A percentile compares a stretch with the other conserved stretches of the same genome.
These are phyloP conservation scores for Lolium rigidum DNA, from an alignment of 176 grass and related monocot genomes.

Conservation along the genomic window DNA sequence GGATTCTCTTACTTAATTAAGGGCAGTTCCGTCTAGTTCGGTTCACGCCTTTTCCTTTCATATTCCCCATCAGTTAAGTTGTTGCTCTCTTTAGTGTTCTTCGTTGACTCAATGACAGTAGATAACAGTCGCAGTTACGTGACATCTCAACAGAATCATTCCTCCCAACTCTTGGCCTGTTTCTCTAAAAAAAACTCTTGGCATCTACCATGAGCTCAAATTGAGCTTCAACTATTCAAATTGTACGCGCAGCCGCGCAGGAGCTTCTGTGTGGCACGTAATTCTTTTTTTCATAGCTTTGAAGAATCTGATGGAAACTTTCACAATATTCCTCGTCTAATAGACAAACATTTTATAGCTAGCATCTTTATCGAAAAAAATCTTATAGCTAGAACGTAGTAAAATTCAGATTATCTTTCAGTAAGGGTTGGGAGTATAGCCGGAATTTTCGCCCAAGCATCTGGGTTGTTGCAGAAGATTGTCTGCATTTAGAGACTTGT, in stretches of 20 bases:
- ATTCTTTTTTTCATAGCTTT: background rate
- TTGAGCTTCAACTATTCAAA: background rate
- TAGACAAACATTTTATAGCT: no score
- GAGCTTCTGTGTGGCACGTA: background rate
- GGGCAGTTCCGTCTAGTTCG: background rate
- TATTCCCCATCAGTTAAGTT: background rate
- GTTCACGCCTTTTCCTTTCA: background rate
- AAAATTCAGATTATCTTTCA: background rate
- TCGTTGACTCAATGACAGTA: slow-evolving; percentile 32
- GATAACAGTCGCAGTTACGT: slow-evolving; percentile 19
- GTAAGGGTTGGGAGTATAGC: background rate
- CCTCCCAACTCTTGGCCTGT: slow-evolving; percentile 44
- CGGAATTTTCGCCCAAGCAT: background rate
- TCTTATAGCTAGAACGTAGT: no score
- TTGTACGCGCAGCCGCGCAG: background rate
- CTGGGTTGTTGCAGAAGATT: slow-evolving; percentile 12
- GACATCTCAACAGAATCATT: slow-evolving; percentile 63
- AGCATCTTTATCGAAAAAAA: no score
- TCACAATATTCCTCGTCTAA: background rate
- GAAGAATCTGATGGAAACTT: slow-evolving; percentile 6
- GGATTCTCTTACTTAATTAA: slow-evolving; percentile 9
- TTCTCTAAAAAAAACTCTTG: no score
- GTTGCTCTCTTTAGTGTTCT: slow-evolving; percentile 13
- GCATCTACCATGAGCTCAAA: background rate
- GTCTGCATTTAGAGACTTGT: slow-evolving; percentile 32